Base-by-base conservation (phyloP, 371 early-diverging fungal species). In the Nematocida sp. region DNA sequence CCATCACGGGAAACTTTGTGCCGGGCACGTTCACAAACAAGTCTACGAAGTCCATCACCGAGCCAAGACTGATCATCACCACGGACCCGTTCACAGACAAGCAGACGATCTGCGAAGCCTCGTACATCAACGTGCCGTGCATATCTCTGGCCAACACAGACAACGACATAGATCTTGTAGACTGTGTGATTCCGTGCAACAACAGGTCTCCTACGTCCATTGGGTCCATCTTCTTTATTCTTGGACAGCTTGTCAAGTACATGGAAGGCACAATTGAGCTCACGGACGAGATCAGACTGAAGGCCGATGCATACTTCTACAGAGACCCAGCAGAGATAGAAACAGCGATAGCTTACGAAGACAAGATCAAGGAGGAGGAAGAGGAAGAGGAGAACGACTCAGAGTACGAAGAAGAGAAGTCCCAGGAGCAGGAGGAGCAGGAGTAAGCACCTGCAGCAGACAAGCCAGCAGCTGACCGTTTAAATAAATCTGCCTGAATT, bases 21-120 rank as follows among this genome's bases (percentile, higher is more conserved):
- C 97, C 99, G 77, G 98, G 99, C 87, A 94, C 92, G 83, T 97
- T 99, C 87, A 96, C 98, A 82, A 98, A 99, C 86, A 91, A 94
- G 87, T 91, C 90, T 85, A 95, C 96, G 78, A 93, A 91, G 80
- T 86, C 91, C 66, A 93, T 95, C 89, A 89, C 90, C 83, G 98
- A 99, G 85, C 96, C 98, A 77, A 89, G 94, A 65, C 83, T 96
- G 70, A 88, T 99, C 83, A 87, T 99, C 79, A 91, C 92, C 75
- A 90, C 95, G 67, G 98, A 99, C 86, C 93, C 97, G 78, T 89
- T 88, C 80, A 88, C 92, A 67, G 98, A 99, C 85, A 89, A 90
- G 86, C 97, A 97, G 87, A 90, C 96, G 81, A 89, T 99, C 85
- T 85, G 85, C 83, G 99, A 99, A 86, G 92, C 95, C 45, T 90